phyloP scores from a whole-genome alignment of 805 yeast genomes.

The Kodamaea fukazawae region DNA sequence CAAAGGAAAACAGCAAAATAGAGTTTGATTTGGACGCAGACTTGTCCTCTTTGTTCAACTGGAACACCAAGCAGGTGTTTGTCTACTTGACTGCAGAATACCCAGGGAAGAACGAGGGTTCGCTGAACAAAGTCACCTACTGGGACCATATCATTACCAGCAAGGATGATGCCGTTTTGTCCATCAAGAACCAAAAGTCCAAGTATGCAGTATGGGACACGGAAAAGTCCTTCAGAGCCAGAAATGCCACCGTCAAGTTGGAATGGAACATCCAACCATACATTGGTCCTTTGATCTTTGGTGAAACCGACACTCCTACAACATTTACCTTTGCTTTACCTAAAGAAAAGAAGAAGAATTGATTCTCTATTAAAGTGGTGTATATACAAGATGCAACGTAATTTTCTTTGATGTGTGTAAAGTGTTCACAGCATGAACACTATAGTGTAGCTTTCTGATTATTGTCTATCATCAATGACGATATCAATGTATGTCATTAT shows the following conservation, averaged over 20 bases:
- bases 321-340: slow-evolving; percentile 31
- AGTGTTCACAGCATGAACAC: too few species aligned
- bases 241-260: slow-evolving; percentile 64
- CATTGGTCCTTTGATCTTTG: slow-evolving; percentile 76
- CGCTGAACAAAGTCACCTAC: slow-evolving; percentile 69
- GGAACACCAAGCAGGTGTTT: slow-evolving; percentile 98
- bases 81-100: slow-evolving; percentile 88
- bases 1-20: slow-evolving; percentile 74
- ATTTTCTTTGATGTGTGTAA: too few species aligned
- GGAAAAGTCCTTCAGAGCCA: slow-evolving; percentile 55
- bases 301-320: slow-evolving; percentile 41
- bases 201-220: slow-evolving; percentile 90
- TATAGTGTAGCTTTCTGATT: not conserved
- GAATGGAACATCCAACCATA: slow-evolving; percentile 94
- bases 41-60: slow-evolving; percentile 77
- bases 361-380: too few species aligned
- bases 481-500: not conserved
- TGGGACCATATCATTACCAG: slow-evolving; percentile 83
- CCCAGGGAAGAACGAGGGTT: slow-evolving; percentile 41
- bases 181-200: slow-evolving; percentile 52
- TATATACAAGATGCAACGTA: too few species aligned
- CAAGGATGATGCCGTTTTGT: slow-evolving; percentile 56
- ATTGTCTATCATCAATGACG: not conserved
- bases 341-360: slow-evolving; percentile 14
- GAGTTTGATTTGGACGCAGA: slow-evolving; percentile 74